A percentile compares a stretch with the other conserved stretches of the same genome.
Evolutionary conservation across 345 rosid species (phyloP).

Genomic region (Eucalyptus pauciflora): DNA sequence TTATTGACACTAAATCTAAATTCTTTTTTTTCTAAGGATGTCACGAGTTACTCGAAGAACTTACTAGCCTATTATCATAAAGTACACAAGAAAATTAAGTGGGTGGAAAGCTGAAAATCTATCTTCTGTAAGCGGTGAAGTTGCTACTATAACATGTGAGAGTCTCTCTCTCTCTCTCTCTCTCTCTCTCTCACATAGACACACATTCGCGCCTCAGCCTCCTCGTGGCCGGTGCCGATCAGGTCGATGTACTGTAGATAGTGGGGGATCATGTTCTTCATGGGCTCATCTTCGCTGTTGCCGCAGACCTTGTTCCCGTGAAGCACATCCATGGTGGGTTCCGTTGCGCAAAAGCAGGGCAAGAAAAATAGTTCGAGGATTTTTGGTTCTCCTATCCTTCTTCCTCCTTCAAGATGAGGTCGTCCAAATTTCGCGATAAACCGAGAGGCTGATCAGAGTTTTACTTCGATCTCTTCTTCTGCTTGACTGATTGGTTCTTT

Average conservation of each 20-base stretch:
- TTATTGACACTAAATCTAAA: neutral
- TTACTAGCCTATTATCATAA: neutral
- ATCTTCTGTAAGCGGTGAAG: too few relatives aligned
- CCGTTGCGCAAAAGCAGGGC: neutral
- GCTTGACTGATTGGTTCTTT: neutral
- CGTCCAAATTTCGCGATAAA: neutral
- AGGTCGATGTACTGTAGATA: too few relatives aligned
- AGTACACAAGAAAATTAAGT: neutral
- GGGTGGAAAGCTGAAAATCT: neutral
- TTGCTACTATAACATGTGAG: too few relatives aligned
- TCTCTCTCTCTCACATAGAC: too few relatives aligned
- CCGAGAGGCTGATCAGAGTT: neutral
- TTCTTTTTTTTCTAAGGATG: neutral
- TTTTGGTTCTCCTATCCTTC: neutral
- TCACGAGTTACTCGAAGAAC: too few relatives aligned
- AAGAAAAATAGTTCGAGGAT: rapidly evolving
- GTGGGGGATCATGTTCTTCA: too few relatives aligned
- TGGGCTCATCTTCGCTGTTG: too few relatives aligned
- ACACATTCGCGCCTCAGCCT: too few relatives aligned
- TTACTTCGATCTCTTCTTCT: neutral
- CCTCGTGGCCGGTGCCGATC: too few relatives aligned
- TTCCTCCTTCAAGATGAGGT: neutral
- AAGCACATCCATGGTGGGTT: too few relatives aligned
- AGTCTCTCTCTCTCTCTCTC: too few relatives aligned
- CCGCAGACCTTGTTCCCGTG: too few relatives aligned